Conservation (phyloP, 345 rosid species). For the Combretum micranthum region DNA sequence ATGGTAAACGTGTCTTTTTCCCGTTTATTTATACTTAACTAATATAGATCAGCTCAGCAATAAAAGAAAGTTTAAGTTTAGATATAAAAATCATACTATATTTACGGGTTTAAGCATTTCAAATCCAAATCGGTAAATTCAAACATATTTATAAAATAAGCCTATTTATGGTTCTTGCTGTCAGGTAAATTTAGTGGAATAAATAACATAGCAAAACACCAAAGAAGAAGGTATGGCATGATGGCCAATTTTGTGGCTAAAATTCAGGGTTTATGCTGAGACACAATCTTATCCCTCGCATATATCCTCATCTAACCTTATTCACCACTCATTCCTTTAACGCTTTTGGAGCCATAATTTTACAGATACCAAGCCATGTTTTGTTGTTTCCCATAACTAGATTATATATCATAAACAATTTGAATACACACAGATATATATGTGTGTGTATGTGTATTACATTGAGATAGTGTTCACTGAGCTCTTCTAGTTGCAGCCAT, state of each 20-base stretch:
- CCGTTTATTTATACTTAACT: no score
- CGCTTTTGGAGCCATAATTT: conserved; percentile 37
- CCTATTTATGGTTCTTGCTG: not conserved
- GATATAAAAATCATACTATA: no score
- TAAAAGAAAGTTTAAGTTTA: no score
- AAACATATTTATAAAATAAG: no score
- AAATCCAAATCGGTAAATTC: no score
- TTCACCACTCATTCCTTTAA: conserved; percentile 51
- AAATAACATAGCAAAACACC: conserved; percentile 6
- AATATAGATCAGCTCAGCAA: no score
- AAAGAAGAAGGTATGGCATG: not conserved
- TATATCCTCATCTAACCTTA: conserved; percentile 20
- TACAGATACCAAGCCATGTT: conserved; percentile 11
- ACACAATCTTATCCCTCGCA: conserved; percentile 45
- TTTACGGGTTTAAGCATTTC: no score
- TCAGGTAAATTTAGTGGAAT: not conserved
- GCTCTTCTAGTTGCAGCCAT: conserved; percentile 41
- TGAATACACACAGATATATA: no score
- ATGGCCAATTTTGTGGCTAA: conserved; percentile 27
- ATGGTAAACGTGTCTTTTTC: no score
- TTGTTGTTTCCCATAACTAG: no score
- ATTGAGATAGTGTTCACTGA: not conserved
- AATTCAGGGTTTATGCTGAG: conserved; percentile 7
- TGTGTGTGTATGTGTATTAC: no score
- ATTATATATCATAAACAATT: no score